phyloP scores from a whole-genome alignment of 2,329 filamentous ascomycete species.

The Colletotrichum orchidophilum region DNA sequence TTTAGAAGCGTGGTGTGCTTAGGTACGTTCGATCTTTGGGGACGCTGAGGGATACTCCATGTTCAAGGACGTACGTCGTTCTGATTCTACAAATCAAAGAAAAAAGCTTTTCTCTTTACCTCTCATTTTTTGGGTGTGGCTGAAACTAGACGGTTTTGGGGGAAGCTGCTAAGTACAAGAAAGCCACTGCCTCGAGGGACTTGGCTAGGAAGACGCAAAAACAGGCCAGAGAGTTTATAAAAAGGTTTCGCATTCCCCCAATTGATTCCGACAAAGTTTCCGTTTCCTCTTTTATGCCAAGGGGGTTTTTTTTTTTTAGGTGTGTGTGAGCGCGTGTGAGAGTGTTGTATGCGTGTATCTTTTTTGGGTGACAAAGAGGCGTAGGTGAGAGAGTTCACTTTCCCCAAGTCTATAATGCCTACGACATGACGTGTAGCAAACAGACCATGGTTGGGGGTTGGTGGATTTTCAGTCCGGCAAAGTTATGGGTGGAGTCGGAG shows the following conservation, averaged over 20 bases:
- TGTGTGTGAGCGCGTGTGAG: too few species aligned
- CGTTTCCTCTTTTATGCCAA: slow-evolving; percentile 18
- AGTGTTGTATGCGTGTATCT: slow-evolving; percentile 13
- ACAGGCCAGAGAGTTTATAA: slow-evolving; percentile 20
- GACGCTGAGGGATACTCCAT: too few species aligned
- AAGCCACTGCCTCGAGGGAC: slow-evolving; percentile 18
- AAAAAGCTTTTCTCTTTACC: slow-evolving; percentile 13
- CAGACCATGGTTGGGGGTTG: not conserved
- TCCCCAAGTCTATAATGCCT: not conserved
- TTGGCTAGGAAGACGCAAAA: slow-evolving; percentile 29
- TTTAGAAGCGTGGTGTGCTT: too few species aligned
- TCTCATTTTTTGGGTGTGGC: slow-evolving; percentile 14
- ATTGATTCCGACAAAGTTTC: slow-evolving; percentile 16
- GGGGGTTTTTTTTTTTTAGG: not conserved
- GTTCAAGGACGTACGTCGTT: too few species aligned
- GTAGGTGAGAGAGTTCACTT: not conserved
- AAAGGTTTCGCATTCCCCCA: slow-evolving; percentile 7
- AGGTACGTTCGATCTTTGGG: not conserved
- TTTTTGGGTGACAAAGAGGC: not conserved
- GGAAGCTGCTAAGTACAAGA: slow-evolving; percentile 33
- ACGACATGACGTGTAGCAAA: not conserved
- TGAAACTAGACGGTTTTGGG: slow-evolving; percentile 3
- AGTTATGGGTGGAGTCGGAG: slow-evolving; percentile 11
- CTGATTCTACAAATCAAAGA: not conserved
- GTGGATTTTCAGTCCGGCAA: slow-evolving; percentile 12